Evolutionary conservation across 306 rosid species (phyloP).

Genomic region (Dryas octopetala): DNA sequence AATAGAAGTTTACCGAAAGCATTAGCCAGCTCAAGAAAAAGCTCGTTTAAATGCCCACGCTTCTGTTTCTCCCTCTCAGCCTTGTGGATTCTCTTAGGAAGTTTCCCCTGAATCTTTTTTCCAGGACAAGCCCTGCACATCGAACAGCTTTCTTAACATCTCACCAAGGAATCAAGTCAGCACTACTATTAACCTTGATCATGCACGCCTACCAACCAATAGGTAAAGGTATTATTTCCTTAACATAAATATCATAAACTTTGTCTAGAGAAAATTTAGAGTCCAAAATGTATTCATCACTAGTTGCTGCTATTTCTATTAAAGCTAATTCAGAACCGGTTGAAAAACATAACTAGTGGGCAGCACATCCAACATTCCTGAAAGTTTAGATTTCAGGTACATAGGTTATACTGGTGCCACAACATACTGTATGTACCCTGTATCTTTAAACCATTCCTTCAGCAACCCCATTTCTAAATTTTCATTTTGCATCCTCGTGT

Average conservation of each 20-base stretch:
- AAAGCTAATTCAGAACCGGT: background rate
- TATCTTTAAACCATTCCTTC: background rate
- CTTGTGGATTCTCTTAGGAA: constrained; percentile 80
- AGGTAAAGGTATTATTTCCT: background rate
- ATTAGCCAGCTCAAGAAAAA: constrained; percentile 75
- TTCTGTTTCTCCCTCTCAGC: constrained; percentile 93
- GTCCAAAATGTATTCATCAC: background rate
- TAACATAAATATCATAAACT: background rate
- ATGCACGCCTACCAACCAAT: background rate
- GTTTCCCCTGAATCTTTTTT: constrained; percentile 52
- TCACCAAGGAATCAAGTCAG: constrained; percentile 16
- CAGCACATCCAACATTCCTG: constrained; percentile 2
- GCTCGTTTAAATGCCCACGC: constrained; percentile 85
- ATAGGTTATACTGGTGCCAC: background rate
- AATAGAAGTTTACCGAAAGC: constrained; percentile 59
- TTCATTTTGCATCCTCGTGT: background rate
- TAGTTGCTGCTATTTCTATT: background rate
- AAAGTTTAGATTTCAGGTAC: background rate
- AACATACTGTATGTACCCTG: background rate
- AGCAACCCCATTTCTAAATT: background rate
- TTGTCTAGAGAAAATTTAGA: background rate
- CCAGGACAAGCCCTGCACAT: constrained; percentile 53
- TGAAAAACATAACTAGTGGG: background rate
- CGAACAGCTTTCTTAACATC: constrained; percentile 29
- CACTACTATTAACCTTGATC: background rate